Conservation (phyloP, 1,139 yeast species). For the Yamadazyma diospyri region DNA sequence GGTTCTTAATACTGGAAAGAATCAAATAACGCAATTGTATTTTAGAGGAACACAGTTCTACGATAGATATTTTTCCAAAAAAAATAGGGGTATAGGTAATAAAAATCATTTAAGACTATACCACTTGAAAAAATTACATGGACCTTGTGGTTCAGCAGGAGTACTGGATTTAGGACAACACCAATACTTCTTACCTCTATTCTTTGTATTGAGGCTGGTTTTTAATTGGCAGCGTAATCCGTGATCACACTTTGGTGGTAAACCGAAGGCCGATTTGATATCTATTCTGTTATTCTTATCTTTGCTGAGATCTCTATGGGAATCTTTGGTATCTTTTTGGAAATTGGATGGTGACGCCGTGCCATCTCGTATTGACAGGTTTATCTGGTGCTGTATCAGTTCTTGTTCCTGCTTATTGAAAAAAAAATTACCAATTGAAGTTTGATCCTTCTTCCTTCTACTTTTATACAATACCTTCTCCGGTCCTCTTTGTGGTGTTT, state of each 20-base stretch:
- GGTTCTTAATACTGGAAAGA: background rate
- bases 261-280: constrained; percentile 22
- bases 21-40: no score
- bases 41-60: no score
- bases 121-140: constrained; percentile 40
- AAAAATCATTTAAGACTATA: constrained; percentile 3
- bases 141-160: constrained; percentile 18
- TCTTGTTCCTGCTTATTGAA: background rate
- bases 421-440: constrained; percentile 17
- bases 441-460: constrained; percentile 14
- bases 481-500: background rate
- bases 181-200: constrained; percentile 60
- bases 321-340: no score
- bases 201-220: constrained; percentile 43
- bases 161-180: constrained; percentile 37
- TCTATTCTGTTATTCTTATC: constrained; percentile 2
- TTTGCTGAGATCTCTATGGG: no score
- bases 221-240: constrained; percentile 45
- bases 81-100: constrained; percentile 2
- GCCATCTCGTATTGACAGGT: no score
- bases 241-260: constrained; percentile 52
- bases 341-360: no score
- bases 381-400: no score
- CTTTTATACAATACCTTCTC: constrained; percentile 8
- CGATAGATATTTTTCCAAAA: no score